Base-by-base conservation (phyloP, 2,329 filamentous ascomycete genomes). In the Mycosphaerelloides madeirae region DNA sequence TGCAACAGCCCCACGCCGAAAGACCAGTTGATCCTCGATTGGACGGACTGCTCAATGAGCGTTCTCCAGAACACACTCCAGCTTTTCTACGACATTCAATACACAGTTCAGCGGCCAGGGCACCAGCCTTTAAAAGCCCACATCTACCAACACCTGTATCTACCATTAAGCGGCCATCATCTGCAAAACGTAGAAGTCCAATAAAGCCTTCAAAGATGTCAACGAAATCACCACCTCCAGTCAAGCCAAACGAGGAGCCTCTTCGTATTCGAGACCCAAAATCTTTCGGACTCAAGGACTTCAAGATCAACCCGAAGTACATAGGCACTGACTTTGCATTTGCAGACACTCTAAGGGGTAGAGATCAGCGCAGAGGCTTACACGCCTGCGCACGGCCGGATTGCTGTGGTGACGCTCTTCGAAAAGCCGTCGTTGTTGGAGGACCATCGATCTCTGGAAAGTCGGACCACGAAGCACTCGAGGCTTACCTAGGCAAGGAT, bases 271-370 rank as follows among this genome's bases (percentile, higher is more conserved):
- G 75, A 39, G 76, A 81, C 1, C 52, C 81, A 3, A 67, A 73
- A 0, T 69, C 76, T 28, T 74, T 95, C 11, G 69, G 69, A 12
- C 69, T 84, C 1, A 77, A 80, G 11, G 84, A 95, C 65, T 96
- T 95, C 72, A 91, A 84, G 62, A 73, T 93, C 56, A 95, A 95
- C 52, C 83, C 87, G 0, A 69, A 71, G 3, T 76, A 73, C 54
- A 91, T 90, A 52, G 76, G 84, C 32, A 85, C 86, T 2, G 77
- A 81, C 42, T 87, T 80, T 64, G 87, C 87, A 9, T 95, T 81
- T 61, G 72, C 76, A 1, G 84, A 91, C 46, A 83, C 89, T 1
- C 77, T 94, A 12, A 82, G 89, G 41, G 79, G 78, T 43, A 83
- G 76, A 52, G 77, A 80, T 8, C 79, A 84, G 31, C 81, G 87